Conservation (phyloP, 129 eudicot genomes). For the Deinandra increscens region DNA sequence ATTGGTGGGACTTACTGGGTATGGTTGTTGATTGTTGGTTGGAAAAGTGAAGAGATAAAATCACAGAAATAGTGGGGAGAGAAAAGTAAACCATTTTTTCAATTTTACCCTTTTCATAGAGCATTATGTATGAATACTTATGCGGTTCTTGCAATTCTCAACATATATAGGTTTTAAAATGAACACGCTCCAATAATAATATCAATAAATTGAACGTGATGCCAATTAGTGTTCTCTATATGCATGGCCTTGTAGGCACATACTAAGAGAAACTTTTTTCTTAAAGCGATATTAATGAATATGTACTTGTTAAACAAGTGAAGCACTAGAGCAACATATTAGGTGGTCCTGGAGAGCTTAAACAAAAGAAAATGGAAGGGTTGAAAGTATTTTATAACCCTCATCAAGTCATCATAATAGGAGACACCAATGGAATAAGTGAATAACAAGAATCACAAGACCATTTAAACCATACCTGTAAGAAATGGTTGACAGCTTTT, state of each 20-base stretch:
- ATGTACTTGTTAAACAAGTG: conserved; percentile 5
- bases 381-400: background rate
- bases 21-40: no score
- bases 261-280: conserved; percentile 1
- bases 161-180: no score
- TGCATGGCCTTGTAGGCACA: background rate
- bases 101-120: no score
- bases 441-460: background rate
- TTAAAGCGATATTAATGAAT: background rate
- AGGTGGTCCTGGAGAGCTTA: background rate
- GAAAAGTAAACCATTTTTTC: no score
- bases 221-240: conserved; percentile 1
- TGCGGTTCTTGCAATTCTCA: no score
- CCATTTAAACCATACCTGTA: conserved; percentile 58
- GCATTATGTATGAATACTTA: no score
- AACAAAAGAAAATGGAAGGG: background rate
- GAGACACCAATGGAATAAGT: background rate
- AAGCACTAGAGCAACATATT: conserved; percentile 6
- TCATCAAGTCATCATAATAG: background rate
- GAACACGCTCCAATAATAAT: background rate
- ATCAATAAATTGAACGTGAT: background rate
- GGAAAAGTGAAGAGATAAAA: no score
- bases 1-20: no score
- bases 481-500: conserved; percentile 91
- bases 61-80: no score